phyloP scores from a whole-genome alignment of 495 filamentous ascomycete species.

The Copromyces sp. region DNA sequence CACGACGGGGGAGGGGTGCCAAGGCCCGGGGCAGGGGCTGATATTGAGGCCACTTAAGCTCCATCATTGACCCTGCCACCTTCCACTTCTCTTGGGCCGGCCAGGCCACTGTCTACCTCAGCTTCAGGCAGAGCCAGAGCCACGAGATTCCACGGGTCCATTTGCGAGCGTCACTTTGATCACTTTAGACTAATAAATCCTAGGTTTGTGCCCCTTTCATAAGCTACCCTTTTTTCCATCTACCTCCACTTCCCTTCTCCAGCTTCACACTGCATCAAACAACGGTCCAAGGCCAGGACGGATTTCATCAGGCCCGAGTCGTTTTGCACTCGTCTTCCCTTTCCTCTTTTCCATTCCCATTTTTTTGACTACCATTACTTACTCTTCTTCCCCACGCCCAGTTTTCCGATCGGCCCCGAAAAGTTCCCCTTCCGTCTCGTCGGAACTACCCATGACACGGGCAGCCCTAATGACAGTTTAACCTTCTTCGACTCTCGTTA shows the following conservation, averaged over 20 bases:
- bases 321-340: neutral
- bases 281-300: neutral
- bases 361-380: neutral
- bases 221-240: neutral
- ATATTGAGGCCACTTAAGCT: neutral
- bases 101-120: neutral
- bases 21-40: neutral
- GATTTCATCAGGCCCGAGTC: neutral
- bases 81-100: neutral
- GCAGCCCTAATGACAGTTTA: conserved; percentile 30
- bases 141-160: neutral
- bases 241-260: neutral
- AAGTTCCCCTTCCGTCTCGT: conserved; percentile 4
- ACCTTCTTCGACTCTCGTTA: conserved; percentile 39
- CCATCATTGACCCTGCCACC: neutral
- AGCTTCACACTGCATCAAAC: neutral
- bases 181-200: neutral
- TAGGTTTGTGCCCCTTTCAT: neutral
- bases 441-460: conserved; percentile 15
- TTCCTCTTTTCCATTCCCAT: neutral
- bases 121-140: neutral
- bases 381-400: conserved; percentile 7
- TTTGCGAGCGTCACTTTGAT: neutral
- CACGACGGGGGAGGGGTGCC: neutral
- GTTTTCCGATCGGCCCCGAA: conserved; percentile 5